phyloP scores from a whole-genome alignment of 2,329 filamentous ascomycete genomes.

The Rhinocladiella mackenziei region DNA sequence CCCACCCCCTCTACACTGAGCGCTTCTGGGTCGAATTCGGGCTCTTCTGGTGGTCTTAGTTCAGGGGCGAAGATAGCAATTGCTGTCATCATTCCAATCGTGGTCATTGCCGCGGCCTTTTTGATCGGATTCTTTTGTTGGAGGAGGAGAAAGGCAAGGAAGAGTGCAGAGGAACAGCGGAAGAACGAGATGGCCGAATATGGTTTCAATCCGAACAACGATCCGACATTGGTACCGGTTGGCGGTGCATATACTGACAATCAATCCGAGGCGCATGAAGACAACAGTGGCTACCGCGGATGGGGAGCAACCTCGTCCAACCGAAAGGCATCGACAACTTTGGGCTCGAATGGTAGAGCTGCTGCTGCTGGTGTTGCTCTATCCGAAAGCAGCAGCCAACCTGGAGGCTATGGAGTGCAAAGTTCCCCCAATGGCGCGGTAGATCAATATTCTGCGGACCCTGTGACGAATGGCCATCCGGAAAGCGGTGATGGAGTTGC shows the following conservation, averaged over 20 bases:
- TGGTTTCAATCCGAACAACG: conserved; percentile 94
- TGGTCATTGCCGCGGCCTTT: conserved; percentile 70
- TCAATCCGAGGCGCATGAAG: conserved; percentile 72
- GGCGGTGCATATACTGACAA: conserved; percentile 48
- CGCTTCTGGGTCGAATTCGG: conserved; percentile 17
- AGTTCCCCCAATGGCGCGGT: conserved; percentile 64
- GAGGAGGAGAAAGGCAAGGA: conserved; percentile 81
- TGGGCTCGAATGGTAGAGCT: conserved; percentile 64
- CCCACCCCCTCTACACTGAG: conserved; percentile 27
- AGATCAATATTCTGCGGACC: conserved; percentile 67
- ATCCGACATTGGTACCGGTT: conserved; percentile 68
- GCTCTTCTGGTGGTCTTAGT: conserved; percentile 38
- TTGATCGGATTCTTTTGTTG: conserved; percentile 54
- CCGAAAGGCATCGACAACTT: conserved; percentile 81
- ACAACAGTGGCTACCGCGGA: conserved; percentile 79
- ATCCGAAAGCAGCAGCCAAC: conserved; percentile 64
- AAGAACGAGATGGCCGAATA: conserved; percentile 98
- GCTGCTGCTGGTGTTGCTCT: conserved; percentile 55
- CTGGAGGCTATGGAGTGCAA: conserved; percentile 49
- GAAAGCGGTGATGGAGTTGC: conserved; percentile 36
- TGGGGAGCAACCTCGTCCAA: conserved; percentile 80
- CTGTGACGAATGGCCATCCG: conserved; percentile 41
- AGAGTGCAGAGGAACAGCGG: conserved; percentile 78
- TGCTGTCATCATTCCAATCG: conserved; percentile 90
- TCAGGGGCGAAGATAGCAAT: conserved; percentile 73